Conservation (phyloP, 441 rosid genomes). For the Syzygium syzygioides region DNA sequence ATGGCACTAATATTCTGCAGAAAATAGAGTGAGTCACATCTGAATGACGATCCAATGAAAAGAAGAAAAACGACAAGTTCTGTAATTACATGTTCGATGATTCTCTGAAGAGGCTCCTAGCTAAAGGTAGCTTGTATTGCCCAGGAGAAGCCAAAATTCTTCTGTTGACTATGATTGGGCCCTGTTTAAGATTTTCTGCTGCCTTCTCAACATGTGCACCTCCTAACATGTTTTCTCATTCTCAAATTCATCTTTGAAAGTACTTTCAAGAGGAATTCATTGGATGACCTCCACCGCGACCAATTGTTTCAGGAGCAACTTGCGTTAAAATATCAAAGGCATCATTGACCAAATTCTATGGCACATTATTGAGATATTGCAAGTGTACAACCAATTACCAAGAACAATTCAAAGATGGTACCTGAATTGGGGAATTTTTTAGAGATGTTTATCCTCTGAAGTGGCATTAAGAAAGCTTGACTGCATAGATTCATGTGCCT, state of each 20-base stretch:
- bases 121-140: constrained; percentile 47
- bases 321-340: constrained; percentile 12
- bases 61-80: neutral
- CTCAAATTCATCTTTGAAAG: too few species aligned
- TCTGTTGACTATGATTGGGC: too few species aligned
- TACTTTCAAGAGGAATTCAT: constrained; percentile 61
- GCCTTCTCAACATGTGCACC: too few species aligned
- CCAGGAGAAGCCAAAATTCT: too few species aligned
- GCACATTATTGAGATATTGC: neutral
- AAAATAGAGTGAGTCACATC: neutral
- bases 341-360: neutral
- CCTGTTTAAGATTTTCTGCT: too few species aligned
- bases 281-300: constrained; percentile 93
- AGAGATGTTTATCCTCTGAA: constrained; percentile 71
- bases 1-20: constrained; percentile 89
- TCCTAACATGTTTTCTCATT: too few species aligned
- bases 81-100: constrained; percentile 59
- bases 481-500: neutral
- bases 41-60: neutral
- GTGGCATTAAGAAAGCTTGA: constrained; percentile 18
- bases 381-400: too few species aligned
- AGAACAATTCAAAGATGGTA: constrained; percentile 8
- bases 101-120: constrained; percentile 33
- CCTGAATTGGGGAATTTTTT: constrained; percentile 76
- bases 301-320: constrained; percentile 82